Evolutionary conservation across 1,284 basidiomycete species (phyloP), one percentile per base, ranked within the genome.

Genomic region (Gyrodon tennesseensis): DNA sequence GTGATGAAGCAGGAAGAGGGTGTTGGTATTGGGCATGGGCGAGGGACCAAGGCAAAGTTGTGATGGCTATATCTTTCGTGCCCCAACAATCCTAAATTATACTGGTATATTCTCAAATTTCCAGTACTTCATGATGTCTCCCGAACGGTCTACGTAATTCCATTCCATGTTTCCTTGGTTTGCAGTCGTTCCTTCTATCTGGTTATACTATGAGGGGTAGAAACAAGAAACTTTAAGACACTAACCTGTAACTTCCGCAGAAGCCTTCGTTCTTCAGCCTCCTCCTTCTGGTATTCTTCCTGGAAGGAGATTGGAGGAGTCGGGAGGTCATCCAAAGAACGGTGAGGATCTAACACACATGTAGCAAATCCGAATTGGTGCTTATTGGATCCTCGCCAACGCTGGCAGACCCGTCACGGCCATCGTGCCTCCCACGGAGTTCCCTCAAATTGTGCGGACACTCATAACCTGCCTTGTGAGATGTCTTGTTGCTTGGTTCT

Each of bases 1-100:
- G 39, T 56, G 31, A 61, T 73, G 69, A 70, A 57, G 39, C 64
- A 67, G 27, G 74, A 70, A 37, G 63, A 61, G 52, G 70, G 58
- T 13, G 21, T 62, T 3, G 58, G 62, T 12, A 52, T 56, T 16
- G 48, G 43, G 41, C 21, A 16, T 21, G 27, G n/a, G 25, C 25
- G 19, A 49, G 61, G 21, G 27, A 19, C 37, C 15, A 61, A 64
- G 53, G 43, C 62, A n/a, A 76, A 57, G 39, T 40, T 73, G 58
- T 76, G 51, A 60, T 1, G 16, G 51, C 16, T 56, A 21, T 34
- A 51, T 43, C 25, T 49, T 39, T 43, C 15, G 3, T 56, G 43
- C 43, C 16, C 23, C 21, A 9, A 27, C 37, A 7, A 23, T 34
- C 46, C 23, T 8, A 15, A 18, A 34, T 41, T 25, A 58, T 16